Conservation (phyloP, 202 grass and related monocot species). For the Alloteropsis angusta region DNA sequence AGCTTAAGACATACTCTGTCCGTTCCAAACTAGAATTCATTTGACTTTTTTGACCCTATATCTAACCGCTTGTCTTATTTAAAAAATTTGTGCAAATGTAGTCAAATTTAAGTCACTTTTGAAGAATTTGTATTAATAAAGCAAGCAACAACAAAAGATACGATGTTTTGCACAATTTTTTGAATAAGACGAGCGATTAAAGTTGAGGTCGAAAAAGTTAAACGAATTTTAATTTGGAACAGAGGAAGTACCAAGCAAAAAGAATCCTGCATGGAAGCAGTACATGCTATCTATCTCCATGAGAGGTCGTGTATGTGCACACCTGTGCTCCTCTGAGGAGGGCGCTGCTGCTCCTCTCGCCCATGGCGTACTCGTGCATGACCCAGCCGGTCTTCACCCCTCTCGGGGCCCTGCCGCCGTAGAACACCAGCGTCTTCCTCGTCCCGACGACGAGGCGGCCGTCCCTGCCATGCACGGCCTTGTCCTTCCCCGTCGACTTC, state of each 20-base stretch:
- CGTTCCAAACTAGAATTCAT: too few species aligned
- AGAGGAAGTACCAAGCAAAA: background rate
- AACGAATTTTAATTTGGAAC: too few species aligned
- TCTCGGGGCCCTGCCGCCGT: conserved; percentile 35
- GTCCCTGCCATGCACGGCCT: conserved; percentile 16
- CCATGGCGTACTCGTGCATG: conserved; percentile 41
- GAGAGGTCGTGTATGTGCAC: background rate
- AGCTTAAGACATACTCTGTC: too few species aligned
- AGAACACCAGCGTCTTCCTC: conserved; percentile 49
- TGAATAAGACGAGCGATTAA: too few species aligned
- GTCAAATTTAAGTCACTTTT: too few species aligned
- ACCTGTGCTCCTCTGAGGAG: conserved; percentile 10
- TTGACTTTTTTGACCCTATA: too few species aligned
- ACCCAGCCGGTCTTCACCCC: conserved; percentile 42
- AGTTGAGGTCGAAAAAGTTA: too few species aligned
- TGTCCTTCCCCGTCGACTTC: conserved; percentile 65
- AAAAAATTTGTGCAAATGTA: too few species aligned
- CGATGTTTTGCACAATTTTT: too few species aligned
- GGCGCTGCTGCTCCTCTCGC: background rate
- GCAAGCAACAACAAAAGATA: too few species aligned
- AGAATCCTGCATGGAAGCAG: background rate
- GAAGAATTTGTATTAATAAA: too few species aligned
- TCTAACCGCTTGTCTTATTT: too few species aligned
- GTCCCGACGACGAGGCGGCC: conserved; percentile 35
- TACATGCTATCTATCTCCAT: background rate